These are phyloP conservation scores for Sugiyamaella japonica DNA, from an alignment of 1,139 yeast species.

Conservation along the genomic window DNA sequence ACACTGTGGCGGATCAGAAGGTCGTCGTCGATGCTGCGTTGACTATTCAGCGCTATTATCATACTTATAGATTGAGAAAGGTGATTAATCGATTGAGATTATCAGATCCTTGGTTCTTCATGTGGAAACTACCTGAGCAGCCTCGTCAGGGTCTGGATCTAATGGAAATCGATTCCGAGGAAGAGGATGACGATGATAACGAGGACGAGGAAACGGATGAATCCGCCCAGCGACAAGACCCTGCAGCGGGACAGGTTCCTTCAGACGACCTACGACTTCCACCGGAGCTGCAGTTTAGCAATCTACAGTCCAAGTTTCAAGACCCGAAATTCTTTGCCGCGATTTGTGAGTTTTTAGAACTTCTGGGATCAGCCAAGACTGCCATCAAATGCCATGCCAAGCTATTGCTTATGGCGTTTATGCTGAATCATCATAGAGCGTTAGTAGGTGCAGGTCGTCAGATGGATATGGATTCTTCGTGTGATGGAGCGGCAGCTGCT, in stretches of 20 bases:
- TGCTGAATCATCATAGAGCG: constrained; percentile 28
- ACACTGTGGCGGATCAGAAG: not conserved
- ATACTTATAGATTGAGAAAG: constrained; percentile 22
- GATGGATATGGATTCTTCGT: not conserved
- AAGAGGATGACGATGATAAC: constrained; percentile 14
- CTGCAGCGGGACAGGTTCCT: not conserved
- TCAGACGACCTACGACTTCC: constrained; percentile 18
- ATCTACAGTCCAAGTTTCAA: constrained; percentile 22
- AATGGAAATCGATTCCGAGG: constrained; percentile 10
- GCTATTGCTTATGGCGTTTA: constrained; percentile 31
- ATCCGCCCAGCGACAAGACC: not conserved
- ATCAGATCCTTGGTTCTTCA: constrained; percentile 29
- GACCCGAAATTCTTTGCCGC: constrained; percentile 20
- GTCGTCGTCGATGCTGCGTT: constrained; percentile 18
- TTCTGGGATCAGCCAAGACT: constrained; percentile 27
- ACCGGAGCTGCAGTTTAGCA: constrained; percentile 16
- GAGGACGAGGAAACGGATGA: constrained; percentile 6
- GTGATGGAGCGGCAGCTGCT: constrained; percentile 3
- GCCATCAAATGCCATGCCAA: constrained; percentile 32
- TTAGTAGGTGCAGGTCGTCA: constrained; percentile 17
- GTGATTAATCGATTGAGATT: constrained; percentile 19
- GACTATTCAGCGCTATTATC: constrained; percentile 26
- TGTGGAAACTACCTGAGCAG: constrained; percentile 20
- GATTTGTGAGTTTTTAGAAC: constrained; percentile 24
- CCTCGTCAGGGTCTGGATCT: not conserved